Percentiles rank a stretch among this genome's conserved stretches.
These are phyloP conservation scores for Pinus albicaulis DNA, from an alignment of 75 land plant species.

Conservation along the genomic window DNA sequence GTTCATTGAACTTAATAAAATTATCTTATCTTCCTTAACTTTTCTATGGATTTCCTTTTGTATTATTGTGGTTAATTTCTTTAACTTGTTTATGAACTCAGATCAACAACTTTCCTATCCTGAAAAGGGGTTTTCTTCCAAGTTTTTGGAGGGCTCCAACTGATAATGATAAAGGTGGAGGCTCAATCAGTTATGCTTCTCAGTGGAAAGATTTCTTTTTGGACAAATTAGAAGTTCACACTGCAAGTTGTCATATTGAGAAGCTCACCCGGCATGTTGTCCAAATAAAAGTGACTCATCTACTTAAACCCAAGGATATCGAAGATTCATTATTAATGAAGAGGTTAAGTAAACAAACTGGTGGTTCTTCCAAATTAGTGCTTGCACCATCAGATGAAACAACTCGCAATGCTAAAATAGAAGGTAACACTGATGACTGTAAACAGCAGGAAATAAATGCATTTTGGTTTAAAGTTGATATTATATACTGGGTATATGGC, in stretches of 20 bases:
- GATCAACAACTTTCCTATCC: conserved; percentile 60
- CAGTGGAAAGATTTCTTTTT: conserved; percentile 65
- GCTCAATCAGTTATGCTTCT: conserved; percentile 52
- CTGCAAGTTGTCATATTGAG: conserved; percentile 36
- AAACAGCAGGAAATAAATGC: background rate
- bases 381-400: background rate
- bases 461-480: conserved; percentile 34
- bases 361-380: conserved; percentile 4
- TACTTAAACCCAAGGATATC: conserved; percentile 39
- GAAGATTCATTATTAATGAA: background rate
- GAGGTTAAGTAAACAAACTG: background rate
- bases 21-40: background rate
- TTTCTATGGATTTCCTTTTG: background rate
- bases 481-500: conserved; percentile 65
- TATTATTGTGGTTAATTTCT: conserved; percentile 1
- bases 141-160: conserved; percentile 98
- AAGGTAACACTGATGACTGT: background rate
- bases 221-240: conserved; percentile 39
- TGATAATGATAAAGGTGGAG: conserved; percentile 99
- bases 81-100: conserved; percentile 17
- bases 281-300: conserved; percentile 34
- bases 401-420: background rate
- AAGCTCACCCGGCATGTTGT: conserved; percentile 31
- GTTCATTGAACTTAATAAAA: no score
- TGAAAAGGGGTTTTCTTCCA: conserved; percentile 66